These are phyloP conservation scores for Alternaria triticina DNA, from an alignment of 2,329 filamentous ascomycete species.

Conservation along the genomic window DNA sequence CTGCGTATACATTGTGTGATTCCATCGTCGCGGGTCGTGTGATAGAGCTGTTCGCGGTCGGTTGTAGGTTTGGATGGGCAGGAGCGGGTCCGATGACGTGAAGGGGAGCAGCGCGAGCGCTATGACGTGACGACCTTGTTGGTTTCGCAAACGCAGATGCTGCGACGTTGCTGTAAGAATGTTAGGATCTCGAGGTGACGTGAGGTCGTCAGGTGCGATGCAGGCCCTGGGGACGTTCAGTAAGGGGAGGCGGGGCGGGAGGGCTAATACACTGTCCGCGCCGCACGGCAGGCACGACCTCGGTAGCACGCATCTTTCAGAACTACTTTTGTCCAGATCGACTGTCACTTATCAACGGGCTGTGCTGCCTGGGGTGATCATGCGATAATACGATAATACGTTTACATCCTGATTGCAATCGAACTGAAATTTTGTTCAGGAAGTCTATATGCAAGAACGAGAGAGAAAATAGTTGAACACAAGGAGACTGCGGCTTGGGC, in stretches of 20 bases:
- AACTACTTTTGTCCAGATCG: too few relatives aligned
- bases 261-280: neutral
- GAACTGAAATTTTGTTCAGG: neutral
- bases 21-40: too few relatives aligned
- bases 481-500: neutral
- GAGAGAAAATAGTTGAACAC: neutral
- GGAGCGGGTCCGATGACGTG: neutral
- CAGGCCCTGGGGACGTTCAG: neutral
- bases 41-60: neutral
- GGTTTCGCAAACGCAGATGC: neutral
- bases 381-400: too few relatives aligned
- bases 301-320: too few relatives aligned
- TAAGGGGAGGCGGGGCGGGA: neutral
- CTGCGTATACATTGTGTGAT: too few relatives aligned
- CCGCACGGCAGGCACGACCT: neutral
- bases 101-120: neutral
- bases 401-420: too few relatives aligned
- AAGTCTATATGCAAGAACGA: neutral
- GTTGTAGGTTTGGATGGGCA: neutral
- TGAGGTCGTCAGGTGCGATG: too few relatives aligned
- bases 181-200: neutral
- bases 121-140: neutral
- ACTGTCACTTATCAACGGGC: accelerated
- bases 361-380: too few relatives aligned
- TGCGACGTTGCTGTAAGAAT: neutral